Evolutionary conservation across 148 eudicot genomes (phyloP).

Genomic region (Diospyros kaki): DNA sequence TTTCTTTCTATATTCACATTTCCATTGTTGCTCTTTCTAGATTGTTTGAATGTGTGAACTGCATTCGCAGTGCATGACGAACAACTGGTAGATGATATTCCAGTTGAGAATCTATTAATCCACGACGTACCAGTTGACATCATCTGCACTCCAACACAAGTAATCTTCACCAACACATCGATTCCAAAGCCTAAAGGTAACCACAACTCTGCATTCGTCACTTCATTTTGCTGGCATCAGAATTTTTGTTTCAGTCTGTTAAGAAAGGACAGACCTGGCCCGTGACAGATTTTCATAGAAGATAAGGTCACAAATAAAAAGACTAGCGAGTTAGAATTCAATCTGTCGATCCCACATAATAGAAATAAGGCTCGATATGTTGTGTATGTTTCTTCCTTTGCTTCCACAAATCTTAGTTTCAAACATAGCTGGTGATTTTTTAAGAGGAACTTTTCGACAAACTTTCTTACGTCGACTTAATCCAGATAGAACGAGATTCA

Average conservation of each 20-base stretch:
- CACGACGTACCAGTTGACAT: conserved; percentile 96
- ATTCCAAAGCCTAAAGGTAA: conserved; percentile 96
- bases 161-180: conserved; percentile 60
- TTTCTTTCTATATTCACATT: neutral
- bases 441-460: too few species aligned
- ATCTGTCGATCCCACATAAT: too few species aligned
- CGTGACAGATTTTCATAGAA: too few species aligned
- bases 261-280: too few species aligned
- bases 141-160: conserved; percentile 88
- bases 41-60: conserved; percentile 1
- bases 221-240: neutral
- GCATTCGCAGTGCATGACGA: conserved; percentile 68
- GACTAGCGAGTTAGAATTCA: too few species aligned
- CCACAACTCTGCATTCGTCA: neutral
- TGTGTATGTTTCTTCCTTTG: too few species aligned
- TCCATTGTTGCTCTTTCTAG: neutral
- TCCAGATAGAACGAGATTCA: too few species aligned
- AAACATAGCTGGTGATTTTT: too few species aligned
- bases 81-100: conserved; percentile 84
- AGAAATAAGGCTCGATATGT: too few species aligned
- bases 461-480: too few species aligned
- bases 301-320: too few species aligned
- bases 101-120: conserved; percentile 63
- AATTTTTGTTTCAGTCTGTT: neutral
- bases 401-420: too few species aligned